Evolutionary conservation across 148 eudicot genomes (phyloP), one percentile per base, ranked within the genome.

Genomic region (Limonium bicolor): DNA sequence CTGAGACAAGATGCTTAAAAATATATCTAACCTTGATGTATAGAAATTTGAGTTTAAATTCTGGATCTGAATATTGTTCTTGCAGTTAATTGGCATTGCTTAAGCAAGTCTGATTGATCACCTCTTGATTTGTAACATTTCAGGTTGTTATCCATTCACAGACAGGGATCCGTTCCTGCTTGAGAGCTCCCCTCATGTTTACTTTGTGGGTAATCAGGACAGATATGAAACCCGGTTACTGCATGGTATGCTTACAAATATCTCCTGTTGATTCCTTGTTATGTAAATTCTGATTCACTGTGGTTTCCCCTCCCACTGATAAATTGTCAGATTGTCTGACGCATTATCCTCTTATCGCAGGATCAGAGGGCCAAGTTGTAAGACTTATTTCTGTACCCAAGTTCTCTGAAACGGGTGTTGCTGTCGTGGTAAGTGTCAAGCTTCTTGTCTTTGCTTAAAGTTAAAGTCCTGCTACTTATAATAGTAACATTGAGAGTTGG

Each of bases 91-190:
- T 18, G 7, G 44, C 12, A 18, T 40, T 16, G 6, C 21, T 16
- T 13, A 20, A 15, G 27, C 21, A 22, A 19, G 20, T n/a, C 40
- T 18, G 2, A 16, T 11, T 16, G 27, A 20, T 20, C 39, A 5
- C 14, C 18, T 13, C 3, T 36, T 6, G 3, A 11, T 17, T 60
- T 36, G 42, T 38, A 12, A 15, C 41, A 41, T 52, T 60, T 31
- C 72, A 90, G 95, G 99, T 2, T 90, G 99, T 56, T 90, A 90
- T 68, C 99, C 99, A 38, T 90, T 70, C 48, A 75, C 88, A 17
- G 99, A 90, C 56, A 76, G 65, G 62, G 99, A 90, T 74, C 99
- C 99, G 41, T 90, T 90, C 61, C 68, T 77, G 33, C 28, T 90
- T 41, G 94, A 90, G 74, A 68, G 66, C 45, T 90, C 87, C 66